Conservation (phyloP, 352 stramenopile species). For the Globisporangium echinulatum region DNA sequence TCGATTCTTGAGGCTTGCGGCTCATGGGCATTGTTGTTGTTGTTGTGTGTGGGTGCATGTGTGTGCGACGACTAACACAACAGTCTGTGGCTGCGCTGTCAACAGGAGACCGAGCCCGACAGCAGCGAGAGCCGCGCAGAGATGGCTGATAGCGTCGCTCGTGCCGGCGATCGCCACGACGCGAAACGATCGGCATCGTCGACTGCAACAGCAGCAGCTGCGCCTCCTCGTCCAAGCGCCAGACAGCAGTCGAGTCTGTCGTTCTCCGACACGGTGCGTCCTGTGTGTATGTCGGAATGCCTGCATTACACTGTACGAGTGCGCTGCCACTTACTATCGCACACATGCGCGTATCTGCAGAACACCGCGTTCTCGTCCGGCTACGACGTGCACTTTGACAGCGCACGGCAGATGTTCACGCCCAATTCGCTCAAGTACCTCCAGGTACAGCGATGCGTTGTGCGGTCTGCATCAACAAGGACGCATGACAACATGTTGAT, state of each 20-base stretch:
- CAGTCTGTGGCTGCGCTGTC: neutral
- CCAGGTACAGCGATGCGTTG: conserved; percentile 24
- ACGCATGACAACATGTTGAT: too few relatives aligned
- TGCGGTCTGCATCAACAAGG: too few relatives aligned
- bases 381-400: conserved; percentile 67
- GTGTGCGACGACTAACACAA: neutral
- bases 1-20: too few relatives aligned
- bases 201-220: neutral
- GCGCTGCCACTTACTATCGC: neutral
- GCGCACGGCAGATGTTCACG: conserved; percentile 35
- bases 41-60: neutral
- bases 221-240: neutral
- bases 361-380: conserved; percentile 55
- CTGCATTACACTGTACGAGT: neutral
- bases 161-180: too few relatives aligned
- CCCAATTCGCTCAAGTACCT: conserved; percentile 70
- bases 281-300: neutral
- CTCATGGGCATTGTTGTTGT: too few relatives aligned
- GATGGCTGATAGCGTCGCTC: too few relatives aligned
- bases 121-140: too few relatives aligned
- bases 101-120: neutral
- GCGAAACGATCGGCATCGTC: neutral
- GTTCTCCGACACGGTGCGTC: conserved; percentile 27
- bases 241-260: conserved; percentile 9
- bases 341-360: conserved; percentile 9